Base-by-base conservation (phyloP, 2,329 filamentous ascomycete species). In the Paraphaeosphaeria sporulosa region DNA sequence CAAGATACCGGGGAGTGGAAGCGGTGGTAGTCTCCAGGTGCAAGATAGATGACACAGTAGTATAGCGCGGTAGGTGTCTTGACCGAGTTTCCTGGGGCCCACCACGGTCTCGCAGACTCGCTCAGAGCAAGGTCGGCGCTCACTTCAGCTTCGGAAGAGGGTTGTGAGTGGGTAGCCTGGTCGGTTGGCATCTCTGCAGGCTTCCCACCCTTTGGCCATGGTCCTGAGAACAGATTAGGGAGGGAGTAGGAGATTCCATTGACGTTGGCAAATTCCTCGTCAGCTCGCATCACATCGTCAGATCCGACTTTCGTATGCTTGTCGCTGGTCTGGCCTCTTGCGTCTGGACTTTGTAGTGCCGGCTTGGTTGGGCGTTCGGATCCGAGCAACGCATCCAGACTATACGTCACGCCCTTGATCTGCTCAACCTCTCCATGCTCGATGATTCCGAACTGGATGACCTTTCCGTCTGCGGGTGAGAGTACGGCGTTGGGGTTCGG, bases 401-500 rank as follows among this genome's bases (percentile, higher is more conserved):
- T 96, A 80, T 99, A 99, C 0, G 95, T 99, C 85, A 99, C 95
- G 61, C 95, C 95, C 80, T 99, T 99, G 65, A 99, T 94, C 80
- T 99, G 95, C 78, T 99, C 95, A 46, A 99, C 96, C 73, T 97
- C 93, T 50, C 94, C 94, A 71, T 94, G 89, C 71, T 96, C 90
- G 59, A 99, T 97, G 69, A 89, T 89, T 12, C 95, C 95, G 69
- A 93, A 97, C 71, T 98, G 94, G 27, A 99, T 86, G 48, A 99
- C 86, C 64, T 91, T 90, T 49, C 95, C 95, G 76, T 99, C 95
- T 5, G 95, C 88, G 0, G 95, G 96, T 0, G 93, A 95, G 8
- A 98, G 82, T 5, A 99, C 81, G 10, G 93, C 91, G 71, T 91
- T 90, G 1, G 87, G 86, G 67, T 94, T 88, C 1, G 92, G 87